A percentile compares a stretch with the other conserved stretches of the same genome.
phyloP scores from a whole-genome alignment of 306 rosid genomes.

The Albizia julibrissin region DNA sequence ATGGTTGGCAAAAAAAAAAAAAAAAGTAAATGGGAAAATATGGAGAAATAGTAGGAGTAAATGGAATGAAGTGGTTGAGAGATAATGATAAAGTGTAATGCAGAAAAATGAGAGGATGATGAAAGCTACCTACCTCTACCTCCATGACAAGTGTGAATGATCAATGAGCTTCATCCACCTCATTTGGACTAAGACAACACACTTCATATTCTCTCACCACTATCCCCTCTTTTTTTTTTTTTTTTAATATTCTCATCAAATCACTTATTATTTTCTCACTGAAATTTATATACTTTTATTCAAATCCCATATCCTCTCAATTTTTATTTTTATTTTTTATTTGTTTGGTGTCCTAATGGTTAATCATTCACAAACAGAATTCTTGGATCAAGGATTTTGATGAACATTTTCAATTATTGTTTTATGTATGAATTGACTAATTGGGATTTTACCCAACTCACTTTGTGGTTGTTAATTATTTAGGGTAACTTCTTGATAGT shows the following conservation, averaged over 20 bases:
- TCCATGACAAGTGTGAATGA: not conserved
- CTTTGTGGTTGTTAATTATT: not conserved
- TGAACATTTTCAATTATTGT: not conserved
- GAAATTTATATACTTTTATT: not conserved
- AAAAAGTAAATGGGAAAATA: not conserved
- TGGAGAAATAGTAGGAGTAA: too few species aligned
- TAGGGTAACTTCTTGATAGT: not conserved
- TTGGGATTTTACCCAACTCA: not conserved
- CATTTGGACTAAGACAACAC: not conserved
- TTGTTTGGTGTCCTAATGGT: not conserved
- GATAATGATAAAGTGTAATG: not conserved
- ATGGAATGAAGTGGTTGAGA: not conserved
- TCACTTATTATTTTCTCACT: not conserved
- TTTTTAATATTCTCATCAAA: not conserved
- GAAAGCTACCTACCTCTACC: not conserved
- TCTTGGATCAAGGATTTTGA: not conserved
- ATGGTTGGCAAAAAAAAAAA: too few species aligned
- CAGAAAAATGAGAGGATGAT: not conserved
- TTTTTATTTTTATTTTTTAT: not conserved
- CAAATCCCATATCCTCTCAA: not conserved
- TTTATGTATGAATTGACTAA: not conserved
- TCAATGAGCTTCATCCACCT: slow-evolving; percentile 2
- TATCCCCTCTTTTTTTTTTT: not conserved
- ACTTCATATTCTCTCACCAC: not conserved
- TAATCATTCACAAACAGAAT: not conserved